These are phyloP conservation scores for Cinnamomum chago DNA, from an alignment of 164 flowering plant genomes.

Conservation along the genomic window DNA sequence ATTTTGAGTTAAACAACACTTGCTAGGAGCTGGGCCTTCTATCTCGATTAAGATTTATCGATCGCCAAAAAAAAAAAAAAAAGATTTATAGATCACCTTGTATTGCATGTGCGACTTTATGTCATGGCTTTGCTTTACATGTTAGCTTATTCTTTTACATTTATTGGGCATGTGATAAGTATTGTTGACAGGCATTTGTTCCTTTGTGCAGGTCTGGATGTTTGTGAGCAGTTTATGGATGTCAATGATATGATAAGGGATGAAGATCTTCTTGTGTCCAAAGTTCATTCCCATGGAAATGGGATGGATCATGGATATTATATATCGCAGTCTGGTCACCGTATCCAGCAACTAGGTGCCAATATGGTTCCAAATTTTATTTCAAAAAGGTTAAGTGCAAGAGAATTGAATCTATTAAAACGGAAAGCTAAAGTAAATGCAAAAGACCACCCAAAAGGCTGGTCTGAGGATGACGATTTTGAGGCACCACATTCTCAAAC, in stretches of 20 bases:
- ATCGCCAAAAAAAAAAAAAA: too few relatives aligned
- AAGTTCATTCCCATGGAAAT: conserved; percentile 43
- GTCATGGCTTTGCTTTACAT: background rate
- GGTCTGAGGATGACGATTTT: conserved; percentile 67
- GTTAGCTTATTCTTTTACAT: background rate
- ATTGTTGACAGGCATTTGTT: background rate
- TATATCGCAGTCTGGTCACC: conserved; percentile 40
- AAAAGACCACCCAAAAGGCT: conserved; percentile 69
- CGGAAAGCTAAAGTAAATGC: conserved; percentile 85
- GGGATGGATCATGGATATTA: conserved; percentile 43
- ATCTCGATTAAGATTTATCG: too few relatives aligned
- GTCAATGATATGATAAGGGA: conserved; percentile 92
- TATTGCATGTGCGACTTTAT: background rate
- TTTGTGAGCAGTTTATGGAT: conserved; percentile 98
- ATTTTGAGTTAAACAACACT: too few relatives aligned
- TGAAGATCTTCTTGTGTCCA: conserved; percentile 79
- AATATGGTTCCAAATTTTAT: conserved; percentile 60
- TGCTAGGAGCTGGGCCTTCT: too few relatives aligned
- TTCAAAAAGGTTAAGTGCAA: conserved; percentile 85
- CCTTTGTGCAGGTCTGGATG: conserved; percentile 67
- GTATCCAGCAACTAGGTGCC: conserved; percentile 58
- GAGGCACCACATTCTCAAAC: conserved; percentile 44
- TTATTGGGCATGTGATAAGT: background rate
- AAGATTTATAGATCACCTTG: too few relatives aligned
- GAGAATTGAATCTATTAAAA: conserved; percentile 83